Conservation (phyloP, 345 rosid genomes). For the Melaleuca quinquenervia region DNA sequence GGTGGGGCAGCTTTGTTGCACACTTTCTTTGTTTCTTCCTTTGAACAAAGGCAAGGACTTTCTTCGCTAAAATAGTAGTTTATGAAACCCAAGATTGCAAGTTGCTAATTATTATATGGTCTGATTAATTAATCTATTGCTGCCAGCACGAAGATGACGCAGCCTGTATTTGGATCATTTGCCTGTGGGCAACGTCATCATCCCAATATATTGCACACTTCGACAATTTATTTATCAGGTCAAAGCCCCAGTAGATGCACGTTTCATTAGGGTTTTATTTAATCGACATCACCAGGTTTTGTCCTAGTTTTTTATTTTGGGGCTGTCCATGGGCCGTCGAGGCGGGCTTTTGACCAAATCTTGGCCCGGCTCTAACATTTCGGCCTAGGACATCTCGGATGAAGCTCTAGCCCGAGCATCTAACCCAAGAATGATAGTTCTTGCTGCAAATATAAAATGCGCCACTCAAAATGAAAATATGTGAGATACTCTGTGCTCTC, state of each 20-base stretch:
- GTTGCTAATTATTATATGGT: background rate
- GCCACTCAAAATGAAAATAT: no score
- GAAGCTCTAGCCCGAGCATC: background rate
- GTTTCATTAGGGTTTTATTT: background rate
- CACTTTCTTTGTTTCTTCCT: background rate
- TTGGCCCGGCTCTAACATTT: background rate
- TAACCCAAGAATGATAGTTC: background rate
- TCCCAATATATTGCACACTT: background rate
- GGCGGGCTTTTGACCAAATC: background rate
- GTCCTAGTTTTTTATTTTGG: background rate
- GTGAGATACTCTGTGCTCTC: no score
- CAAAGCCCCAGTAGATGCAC: background rate
- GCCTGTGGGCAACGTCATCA: background rate
- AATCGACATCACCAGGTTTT: background rate
- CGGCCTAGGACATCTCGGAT: background rate
- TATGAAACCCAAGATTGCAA: background rate
- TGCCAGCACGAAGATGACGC: background rate
- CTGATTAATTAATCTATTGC: background rate
- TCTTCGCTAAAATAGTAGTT: background rate
- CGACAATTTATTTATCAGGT: background rate
- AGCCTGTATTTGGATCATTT: background rate
- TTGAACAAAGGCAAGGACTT: background rate
- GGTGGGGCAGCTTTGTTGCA: background rate
- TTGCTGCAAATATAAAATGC: no score
- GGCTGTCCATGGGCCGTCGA: background rate